Conservation (phyloP, 1,284 basidiomycete species). For the Sporisorium sorghi region DNA sequence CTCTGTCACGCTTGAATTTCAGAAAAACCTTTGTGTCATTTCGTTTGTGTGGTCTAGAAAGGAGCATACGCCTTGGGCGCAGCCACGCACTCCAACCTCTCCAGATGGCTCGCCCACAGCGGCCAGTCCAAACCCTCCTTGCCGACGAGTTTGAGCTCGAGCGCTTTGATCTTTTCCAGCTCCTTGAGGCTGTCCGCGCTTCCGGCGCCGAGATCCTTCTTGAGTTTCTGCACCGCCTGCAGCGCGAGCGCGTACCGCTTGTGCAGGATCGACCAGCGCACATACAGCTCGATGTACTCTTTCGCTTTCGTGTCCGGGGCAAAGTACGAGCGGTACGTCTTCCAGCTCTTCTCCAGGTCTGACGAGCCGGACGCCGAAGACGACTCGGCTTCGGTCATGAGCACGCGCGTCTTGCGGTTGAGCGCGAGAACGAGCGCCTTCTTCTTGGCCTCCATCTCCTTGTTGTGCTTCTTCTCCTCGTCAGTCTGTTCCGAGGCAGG, state of each 20-base stretch:
- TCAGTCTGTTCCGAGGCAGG: slow-evolving; percentile 61
- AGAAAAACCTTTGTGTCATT: slow-evolving; percentile 1
- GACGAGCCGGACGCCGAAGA: not conserved
- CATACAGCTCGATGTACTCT: slow-evolving; percentile 57
- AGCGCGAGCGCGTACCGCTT: slow-evolving; percentile 61
- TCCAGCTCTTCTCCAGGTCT: slow-evolving; percentile 47
- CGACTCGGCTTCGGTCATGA: slow-evolving; percentile 41
- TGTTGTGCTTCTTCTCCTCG: slow-evolving; percentile 60
- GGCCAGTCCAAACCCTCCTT: slow-evolving; percentile 48
- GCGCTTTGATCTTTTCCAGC: slow-evolving; percentile 48
- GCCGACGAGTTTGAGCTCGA: slow-evolving; percentile 51
- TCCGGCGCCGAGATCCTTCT: slow-evolving; percentile 63
- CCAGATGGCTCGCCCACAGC: slow-evolving; percentile 45
- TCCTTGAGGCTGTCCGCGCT: slow-evolving; percentile 52
- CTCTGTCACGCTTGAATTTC: not conserved
- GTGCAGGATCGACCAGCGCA: slow-evolving; percentile 60
- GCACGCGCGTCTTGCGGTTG: slow-evolving; percentile 58
- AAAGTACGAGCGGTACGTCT: slow-evolving; percentile 53
- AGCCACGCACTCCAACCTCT: slow-evolving; percentile 25
- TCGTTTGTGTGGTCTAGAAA: slow-evolving; percentile 17
- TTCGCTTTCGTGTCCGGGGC: slow-evolving; percentile 53
- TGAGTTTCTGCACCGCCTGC: slow-evolving; percentile 52
- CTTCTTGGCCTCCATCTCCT: slow-evolving; percentile 62
- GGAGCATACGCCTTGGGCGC: slow-evolving; percentile 39
- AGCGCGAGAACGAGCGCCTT: slow-evolving; percentile 64